These are phyloP conservation scores for Dothidotthia symphoricarpi DNA, from an alignment of 2,329 filamentous ascomycete species.

Conservation along the genomic window DNA sequence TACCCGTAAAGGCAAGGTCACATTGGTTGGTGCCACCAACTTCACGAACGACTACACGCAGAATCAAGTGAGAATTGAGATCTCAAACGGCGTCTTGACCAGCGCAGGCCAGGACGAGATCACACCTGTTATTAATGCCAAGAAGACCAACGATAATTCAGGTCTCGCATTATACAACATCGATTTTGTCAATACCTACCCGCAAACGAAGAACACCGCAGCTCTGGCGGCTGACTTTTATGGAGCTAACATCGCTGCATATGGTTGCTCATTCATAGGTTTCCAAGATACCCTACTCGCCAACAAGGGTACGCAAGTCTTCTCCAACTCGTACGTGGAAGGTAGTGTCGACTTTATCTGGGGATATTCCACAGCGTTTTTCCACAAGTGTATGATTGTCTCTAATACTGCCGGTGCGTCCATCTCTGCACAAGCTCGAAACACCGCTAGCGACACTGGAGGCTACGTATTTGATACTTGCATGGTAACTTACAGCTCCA, in stretches of 20 bases:
- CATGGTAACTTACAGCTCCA: constrained; percentile 44
- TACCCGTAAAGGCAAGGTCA: constrained; percentile 45
- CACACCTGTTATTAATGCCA: constrained; percentile 48
- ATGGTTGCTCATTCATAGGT: constrained; percentile 53
- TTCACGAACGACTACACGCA: constrained; percentile 36
- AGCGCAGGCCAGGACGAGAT: constrained; percentile 44
- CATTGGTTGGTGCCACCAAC: constrained; percentile 39
- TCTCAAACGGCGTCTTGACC: constrained; percentile 43
- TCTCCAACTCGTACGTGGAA: constrained; percentile 55
- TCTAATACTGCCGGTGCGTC: constrained; percentile 21
- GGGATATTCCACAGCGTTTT: constrained; percentile 52
- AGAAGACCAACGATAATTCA: constrained; percentile 37
- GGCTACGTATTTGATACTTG: constrained; percentile 56
- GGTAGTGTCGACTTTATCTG: constrained; percentile 60
- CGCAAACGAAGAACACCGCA: constrained; percentile 32
- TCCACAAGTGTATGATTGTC: constrained; percentile 44
- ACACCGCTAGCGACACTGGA: constrained; percentile 25
- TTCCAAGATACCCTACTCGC: constrained; percentile 53
- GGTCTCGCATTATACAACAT: constrained; percentile 19
- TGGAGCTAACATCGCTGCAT: constrained; percentile 53
- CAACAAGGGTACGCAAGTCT: constrained; percentile 53
- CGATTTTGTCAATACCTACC: constrained; percentile 45
- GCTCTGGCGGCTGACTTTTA: constrained; percentile 51
- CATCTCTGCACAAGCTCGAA: constrained; percentile 21
- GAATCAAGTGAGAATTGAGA: constrained; percentile 43